Conservation (phyloP, 164 flowering plant species). For the Vitis cinerea region DNA sequence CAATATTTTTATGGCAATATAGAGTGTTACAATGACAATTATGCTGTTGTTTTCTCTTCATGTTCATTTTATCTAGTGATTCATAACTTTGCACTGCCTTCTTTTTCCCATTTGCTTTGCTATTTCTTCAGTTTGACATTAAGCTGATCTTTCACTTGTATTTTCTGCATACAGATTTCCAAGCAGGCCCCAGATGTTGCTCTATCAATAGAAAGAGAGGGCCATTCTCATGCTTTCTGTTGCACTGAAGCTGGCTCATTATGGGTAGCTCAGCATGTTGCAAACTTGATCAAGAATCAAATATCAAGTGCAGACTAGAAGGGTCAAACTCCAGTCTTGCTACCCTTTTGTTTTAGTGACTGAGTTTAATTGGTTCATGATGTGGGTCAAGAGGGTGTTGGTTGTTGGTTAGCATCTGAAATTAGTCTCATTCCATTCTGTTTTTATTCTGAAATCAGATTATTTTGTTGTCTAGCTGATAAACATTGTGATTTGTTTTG, state of each 20-base stretch:
- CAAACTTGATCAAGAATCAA: constrained; percentile 46
- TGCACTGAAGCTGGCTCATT: constrained; percentile 79
- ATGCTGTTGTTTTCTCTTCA: neutral
- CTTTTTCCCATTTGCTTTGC: neutral
- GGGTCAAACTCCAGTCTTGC: neutral
- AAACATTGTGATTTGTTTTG: no score
- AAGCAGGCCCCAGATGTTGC: constrained; percentile 49
- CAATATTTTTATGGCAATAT: neutral
- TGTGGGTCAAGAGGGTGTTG: no score
- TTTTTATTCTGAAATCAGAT: no score
- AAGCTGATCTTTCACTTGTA: neutral
- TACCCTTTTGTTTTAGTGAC: neutral
- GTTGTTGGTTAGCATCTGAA: no score
- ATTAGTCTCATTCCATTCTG: neutral
- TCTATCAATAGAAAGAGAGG: constrained; percentile 74
- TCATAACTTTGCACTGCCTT: neutral
- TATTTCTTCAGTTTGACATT: neutral
- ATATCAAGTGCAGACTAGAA: constrained; percentile 9
- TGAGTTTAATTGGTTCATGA: no score
- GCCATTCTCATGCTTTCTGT: constrained; percentile 72
- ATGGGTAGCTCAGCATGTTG: constrained; percentile 83
- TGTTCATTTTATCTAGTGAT: neutral
- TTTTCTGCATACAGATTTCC: constrained; percentile 47
- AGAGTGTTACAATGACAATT: neutral
- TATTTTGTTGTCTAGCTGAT: no score